A percentile compares a stretch with the other conserved stretches of the same genome.
These are phyloP conservation scores for Mucor plumbeus DNA, from an alignment of 371 early-diverging fungal species.

Conservation along the genomic window DNA sequence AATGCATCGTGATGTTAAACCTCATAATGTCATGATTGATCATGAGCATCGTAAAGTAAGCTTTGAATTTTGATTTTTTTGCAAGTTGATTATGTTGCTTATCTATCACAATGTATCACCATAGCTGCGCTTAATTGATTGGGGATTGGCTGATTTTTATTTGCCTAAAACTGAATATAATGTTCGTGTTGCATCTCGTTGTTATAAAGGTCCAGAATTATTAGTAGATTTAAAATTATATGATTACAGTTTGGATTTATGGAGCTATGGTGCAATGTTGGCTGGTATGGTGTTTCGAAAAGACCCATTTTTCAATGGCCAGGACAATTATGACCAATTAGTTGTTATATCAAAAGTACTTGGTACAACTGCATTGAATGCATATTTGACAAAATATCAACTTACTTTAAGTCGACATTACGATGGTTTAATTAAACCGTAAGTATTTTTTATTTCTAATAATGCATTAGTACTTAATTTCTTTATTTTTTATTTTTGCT, in stretches of 20 bases:
- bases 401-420: slow-evolving; percentile 63
- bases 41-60: slow-evolving; percentile 86
- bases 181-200: slow-evolving; percentile 98
- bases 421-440: slow-evolving; percentile 20
- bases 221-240: slow-evolving; percentile 98
- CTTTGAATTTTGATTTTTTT: background rate
- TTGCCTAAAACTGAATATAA: slow-evolving; percentile 97
- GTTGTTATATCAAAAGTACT: slow-evolving; percentile 96
- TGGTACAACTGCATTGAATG: slow-evolving; percentile 92
- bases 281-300: slow-evolving; percentile 98
- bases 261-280: slow-evolving; percentile 99
- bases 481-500: background rate
- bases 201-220: slow-evolving; percentile 99
- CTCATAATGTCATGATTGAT: slow-evolving; percentile 99
- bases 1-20: slow-evolving; percentile 99
- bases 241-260: slow-evolving; percentile 99
- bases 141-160: slow-evolving; percentile 99
- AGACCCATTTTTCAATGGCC: slow-evolving; percentile 99
- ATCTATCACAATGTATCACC: background rate
- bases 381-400: slow-evolving; percentile 95
- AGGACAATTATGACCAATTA: slow-evolving; percentile 98
- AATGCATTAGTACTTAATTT: background rate
- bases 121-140: slow-evolving; percentile 97
- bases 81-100: background rate
- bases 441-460: background rate